A percentile compares a stretch with the other conserved stretches of the same genome.
These are phyloP conservation scores for Psilocybe cyanescens DNA, from an alignment of 768 basidiomycete species.

Conservation along the genomic window DNA sequence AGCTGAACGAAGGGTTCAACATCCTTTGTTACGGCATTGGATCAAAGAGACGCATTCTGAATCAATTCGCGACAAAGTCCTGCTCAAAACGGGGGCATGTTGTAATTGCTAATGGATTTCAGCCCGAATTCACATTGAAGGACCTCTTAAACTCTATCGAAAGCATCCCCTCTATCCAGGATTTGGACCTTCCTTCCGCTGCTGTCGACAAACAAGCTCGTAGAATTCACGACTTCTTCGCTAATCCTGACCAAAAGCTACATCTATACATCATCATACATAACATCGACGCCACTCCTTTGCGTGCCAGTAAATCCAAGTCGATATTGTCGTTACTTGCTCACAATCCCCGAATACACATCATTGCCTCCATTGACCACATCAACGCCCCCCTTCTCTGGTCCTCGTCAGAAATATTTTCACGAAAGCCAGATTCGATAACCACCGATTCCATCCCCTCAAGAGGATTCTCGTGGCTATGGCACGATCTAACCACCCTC, in stretches of 20 bases:
- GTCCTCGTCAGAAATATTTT: conserved; percentile 65
- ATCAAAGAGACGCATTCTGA: conserved; percentile 79
- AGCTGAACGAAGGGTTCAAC: conserved; percentile 86
- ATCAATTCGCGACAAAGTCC: conserved; percentile 66
- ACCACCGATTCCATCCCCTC: conserved; percentile 24
- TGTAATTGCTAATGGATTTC: conserved; percentile 79
- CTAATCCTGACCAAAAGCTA: conserved; percentile 34
- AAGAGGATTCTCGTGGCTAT: conserved; percentile 75
- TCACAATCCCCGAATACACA: conserved; percentile 73
- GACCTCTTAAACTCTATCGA: conserved; percentile 71
- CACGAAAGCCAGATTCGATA: conserved; percentile 48
- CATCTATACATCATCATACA: conserved; percentile 84
- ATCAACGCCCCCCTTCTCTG: conserved; percentile 85
- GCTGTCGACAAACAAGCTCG: conserved; percentile 65
- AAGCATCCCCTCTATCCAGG: conserved; percentile 44
- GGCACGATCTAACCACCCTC: conserved; percentile 92
- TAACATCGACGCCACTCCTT: conserved; percentile 80
- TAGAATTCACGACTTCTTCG: conserved; percentile 68
- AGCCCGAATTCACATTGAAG: conserved; percentile 66
- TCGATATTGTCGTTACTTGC: conserved; percentile 75
- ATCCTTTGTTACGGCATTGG: conserved; percentile 89
- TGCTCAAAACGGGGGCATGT: conserved; percentile 70
- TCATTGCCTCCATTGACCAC: conserved; percentile 88
- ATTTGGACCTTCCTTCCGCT: conserved; percentile 37
- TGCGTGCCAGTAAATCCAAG: conserved; percentile 68